phyloP scores from a whole-genome alignment of 805 yeast species.

The Lipomyces lipofer region DNA sequence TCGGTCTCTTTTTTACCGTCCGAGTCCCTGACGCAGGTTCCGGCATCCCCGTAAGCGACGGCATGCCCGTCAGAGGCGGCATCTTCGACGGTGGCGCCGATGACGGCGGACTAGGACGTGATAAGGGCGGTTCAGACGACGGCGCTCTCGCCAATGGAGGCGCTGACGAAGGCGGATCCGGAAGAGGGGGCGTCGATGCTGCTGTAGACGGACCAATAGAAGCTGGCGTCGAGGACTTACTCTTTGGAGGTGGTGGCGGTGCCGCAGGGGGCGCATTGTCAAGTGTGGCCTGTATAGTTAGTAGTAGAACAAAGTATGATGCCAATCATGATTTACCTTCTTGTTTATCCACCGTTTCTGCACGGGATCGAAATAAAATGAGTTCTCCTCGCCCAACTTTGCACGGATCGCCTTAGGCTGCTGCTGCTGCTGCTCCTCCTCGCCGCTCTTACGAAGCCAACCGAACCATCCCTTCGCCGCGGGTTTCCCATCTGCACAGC shows the following conservation, averaged over 20 bases:
- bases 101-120: conserved; percentile 1
- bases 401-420: conserved; percentile 80
- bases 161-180: not conserved
- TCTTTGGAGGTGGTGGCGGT: conserved; percentile 28
- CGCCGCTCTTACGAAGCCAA: conserved; percentile 58
- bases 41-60: conserved; percentile 19
- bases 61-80: conserved; percentile 8
- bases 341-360: conserved; percentile 84
- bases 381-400: conserved; percentile 76
- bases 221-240: conserved; percentile 6
- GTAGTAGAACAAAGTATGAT: too few relatives aligned
- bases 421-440: conserved; percentile 41
- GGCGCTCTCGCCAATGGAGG: not conserved
- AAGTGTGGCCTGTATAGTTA: not conserved
- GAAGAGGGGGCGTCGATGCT: not conserved
- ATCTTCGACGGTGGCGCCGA: conserved; percentile 16
- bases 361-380: conserved; percentile 78
- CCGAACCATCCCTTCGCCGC: conserved; percentile 49
- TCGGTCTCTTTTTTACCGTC: conserved; percentile 22
- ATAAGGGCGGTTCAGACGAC: not conserved
- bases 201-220: not conserved
- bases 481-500: conserved; percentile 18
- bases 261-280: conserved; percentile 14
- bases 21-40: conserved; percentile 18
- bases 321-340: conserved; percentile 48